Evolutionary conservation across 495 filamentous ascomycete genomes (phyloP).

Genomic region (Aspergillus sparsus): DNA sequence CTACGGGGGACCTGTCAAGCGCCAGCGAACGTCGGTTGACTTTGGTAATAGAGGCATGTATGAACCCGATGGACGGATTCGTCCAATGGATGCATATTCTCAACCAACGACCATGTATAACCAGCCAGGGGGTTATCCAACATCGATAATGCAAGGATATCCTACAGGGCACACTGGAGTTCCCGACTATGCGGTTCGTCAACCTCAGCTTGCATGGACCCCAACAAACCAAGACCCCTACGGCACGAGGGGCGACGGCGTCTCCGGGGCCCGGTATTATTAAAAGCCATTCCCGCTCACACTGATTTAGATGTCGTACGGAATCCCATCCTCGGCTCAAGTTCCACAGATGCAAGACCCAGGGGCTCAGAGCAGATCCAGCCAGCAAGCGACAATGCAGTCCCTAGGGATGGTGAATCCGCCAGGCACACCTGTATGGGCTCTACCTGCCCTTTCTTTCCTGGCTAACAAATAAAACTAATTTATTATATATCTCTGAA

Average conservation of each 20-base stretch:
- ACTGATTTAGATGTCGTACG: slow-evolving; percentile 38
- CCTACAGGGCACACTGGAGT: slow-evolving; percentile 40
- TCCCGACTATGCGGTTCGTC: slow-evolving; percentile 48
- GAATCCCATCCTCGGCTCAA: slow-evolving; percentile 35
- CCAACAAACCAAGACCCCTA: slow-evolving; percentile 12
- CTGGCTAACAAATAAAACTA: slow-evolving; percentile 27
- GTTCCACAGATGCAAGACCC: slow-evolving; percentile 44
- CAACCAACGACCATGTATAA: slow-evolving; percentile 44
- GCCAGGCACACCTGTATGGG: slow-evolving; percentile 48
- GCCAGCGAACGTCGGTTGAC: slow-evolving; percentile 48
- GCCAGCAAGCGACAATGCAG: slow-evolving; percentile 46
- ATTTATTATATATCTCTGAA: slow-evolving; percentile 31
- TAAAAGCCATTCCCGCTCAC: slow-evolving; percentile 18
- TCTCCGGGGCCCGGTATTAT: slow-evolving; percentile 18
- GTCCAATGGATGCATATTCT: slow-evolving; percentile 44
- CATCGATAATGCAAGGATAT: slow-evolving; percentile 41
- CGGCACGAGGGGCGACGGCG: slow-evolving; percentile 9
- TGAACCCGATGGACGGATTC: slow-evolving; percentile 44
- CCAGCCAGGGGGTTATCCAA: slow-evolving; percentile 41
- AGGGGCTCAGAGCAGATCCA: slow-evolving; percentile 37
- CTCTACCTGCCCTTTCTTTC: slow-evolving; percentile 29
- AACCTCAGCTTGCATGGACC: slow-evolving; percentile 18
- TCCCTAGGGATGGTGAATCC: slow-evolving; percentile 45
- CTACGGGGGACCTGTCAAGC: slow-evolving; percentile 42
- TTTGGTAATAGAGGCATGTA: slow-evolving; percentile 44